These are phyloP conservation scores for Haplosporangium sp. DNA, from an alignment of 371 early-diverging fungal species.

Conservation along the genomic window DNA sequence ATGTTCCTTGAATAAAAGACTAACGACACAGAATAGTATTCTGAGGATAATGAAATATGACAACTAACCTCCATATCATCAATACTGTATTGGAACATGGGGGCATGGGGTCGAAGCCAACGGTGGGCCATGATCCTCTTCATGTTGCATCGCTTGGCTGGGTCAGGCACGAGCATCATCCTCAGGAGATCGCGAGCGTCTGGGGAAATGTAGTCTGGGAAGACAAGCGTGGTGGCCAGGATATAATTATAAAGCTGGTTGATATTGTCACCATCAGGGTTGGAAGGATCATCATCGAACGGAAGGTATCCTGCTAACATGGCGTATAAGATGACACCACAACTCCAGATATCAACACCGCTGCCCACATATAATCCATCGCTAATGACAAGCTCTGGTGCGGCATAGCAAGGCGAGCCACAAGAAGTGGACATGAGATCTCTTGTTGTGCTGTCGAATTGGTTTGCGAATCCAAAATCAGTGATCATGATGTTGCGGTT, in stretches of 20 bases:
- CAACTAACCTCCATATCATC: conserved; percentile 52
- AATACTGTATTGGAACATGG: conserved; percentile 60
- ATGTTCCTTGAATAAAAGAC: no score
- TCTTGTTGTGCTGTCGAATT: conserved; percentile 74
- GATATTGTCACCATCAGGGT: conserved; percentile 97
- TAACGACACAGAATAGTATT: no score
- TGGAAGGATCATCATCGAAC: conserved; percentile 98
- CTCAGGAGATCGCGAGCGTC: conserved; percentile 86
- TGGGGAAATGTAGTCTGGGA: conserved; percentile 88
- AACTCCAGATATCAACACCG: conserved; percentile 95
- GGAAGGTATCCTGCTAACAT: conserved; percentile 99
- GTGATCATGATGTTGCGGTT: conserved; percentile 93
- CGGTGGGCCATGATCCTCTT: conserved; percentile 85
- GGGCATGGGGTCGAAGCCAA: conserved; percentile 68
- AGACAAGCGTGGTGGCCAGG: conserved; percentile 87
- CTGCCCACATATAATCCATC: conserved; percentile 97
- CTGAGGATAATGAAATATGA: no score
- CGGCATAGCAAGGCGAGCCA: conserved; percentile 98
- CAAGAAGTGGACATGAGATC: conserved; percentile 92
- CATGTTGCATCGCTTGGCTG: conserved; percentile 87
- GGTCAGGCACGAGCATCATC: conserved; percentile 94
- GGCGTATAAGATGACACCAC: conserved; percentile 96
- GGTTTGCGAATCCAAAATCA: conserved; percentile 99
- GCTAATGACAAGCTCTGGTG: conserved; percentile 96
- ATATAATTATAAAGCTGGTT: conserved; percentile 96